phyloP scores from a whole-genome alignment of 345 rosid species.

The Atalantia buxifolia region DNA sequence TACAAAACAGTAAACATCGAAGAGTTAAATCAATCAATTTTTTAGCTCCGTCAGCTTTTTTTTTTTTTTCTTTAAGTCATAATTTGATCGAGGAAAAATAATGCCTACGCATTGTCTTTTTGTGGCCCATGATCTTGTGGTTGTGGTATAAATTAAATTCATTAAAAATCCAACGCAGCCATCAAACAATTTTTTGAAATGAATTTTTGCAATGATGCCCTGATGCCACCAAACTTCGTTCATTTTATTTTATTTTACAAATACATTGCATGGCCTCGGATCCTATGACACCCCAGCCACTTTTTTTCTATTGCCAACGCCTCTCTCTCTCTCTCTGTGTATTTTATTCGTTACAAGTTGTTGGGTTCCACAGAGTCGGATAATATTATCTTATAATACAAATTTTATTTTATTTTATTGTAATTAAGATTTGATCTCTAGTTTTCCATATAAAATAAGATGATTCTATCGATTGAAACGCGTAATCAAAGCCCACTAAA shows the following conservation, averaged over 20 bases:
- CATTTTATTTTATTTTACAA: not conserved
- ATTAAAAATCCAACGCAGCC: not conserved
- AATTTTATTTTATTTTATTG: not conserved
- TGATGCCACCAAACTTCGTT: not conserved
- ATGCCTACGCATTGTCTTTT: not conserved
- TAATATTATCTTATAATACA: not conserved
- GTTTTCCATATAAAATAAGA: not conserved
- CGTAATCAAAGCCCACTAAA: not conserved
- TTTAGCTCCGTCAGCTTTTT: not conserved
- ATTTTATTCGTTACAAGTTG: not conserved
- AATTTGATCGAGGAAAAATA: too few species aligned
- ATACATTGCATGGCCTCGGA: not conserved
- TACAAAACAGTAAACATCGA: not conserved
- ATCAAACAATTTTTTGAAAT: not conserved
- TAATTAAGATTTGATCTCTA: not conserved
- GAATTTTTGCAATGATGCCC: not conserved
- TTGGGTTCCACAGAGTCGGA: not conserved
- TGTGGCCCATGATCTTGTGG: not conserved
- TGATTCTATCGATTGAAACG: not conserved
- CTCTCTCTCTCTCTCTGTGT: too few species aligned
- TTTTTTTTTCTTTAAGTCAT: too few species aligned
- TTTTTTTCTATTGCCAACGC: not conserved
- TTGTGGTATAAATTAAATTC: not conserved
- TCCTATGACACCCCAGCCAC: not conserved
- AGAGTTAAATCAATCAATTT: not conserved